These are phyloP conservation scores for Boletus edulis DNA, from an alignment of 768 basidiomycete species.

Conservation along the genomic window DNA sequence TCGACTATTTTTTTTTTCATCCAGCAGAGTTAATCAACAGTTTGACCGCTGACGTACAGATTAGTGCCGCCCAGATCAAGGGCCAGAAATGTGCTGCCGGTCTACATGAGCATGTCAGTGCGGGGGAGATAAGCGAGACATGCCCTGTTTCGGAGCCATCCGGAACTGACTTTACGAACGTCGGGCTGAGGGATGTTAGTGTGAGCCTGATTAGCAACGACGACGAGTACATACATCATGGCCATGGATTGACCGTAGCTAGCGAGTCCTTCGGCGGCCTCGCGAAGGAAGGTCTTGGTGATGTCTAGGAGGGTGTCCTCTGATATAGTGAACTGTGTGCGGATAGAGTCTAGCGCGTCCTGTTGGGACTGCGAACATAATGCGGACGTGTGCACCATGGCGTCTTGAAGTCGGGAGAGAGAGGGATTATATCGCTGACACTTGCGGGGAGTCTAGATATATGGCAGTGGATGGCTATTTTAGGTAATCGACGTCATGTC, in stretches of 20 bases:
- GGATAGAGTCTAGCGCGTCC: slow-evolving; percentile 59
- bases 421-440: neutral
- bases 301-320: slow-evolving; percentile 63
- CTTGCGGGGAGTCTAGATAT: neutral
- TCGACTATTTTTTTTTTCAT: slow-evolving; percentile 51
- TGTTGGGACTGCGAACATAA: slow-evolving; percentile 43
- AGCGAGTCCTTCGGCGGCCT: slow-evolving; percentile 71
- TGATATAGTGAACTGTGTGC: slow-evolving; percentile 68
- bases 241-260: slow-evolving; percentile 81
- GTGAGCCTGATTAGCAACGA: neutral
- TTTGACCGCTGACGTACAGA: slow-evolving; percentile 55
- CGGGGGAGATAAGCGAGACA: slow-evolving; percentile 19
- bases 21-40: neutral
- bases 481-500: slow-evolving; percentile 9
- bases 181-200: slow-evolving; percentile 54
- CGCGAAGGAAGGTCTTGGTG: slow-evolving; percentile 75
- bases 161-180: slow-evolving; percentile 94
- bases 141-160: slow-evolving; percentile 93
- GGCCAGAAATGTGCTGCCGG: slow-evolving; percentile 84
- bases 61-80: slow-evolving; percentile 98
- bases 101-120: slow-evolving; percentile 7
- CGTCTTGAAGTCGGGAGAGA: neutral
- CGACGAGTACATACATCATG: slow-evolving; percentile 69
- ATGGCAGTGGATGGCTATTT: neutral
- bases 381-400: slow-evolving; percentile 41